Percentiles rank a stretch among this genome's conserved stretches.
Conservation (phyloP, 2,329 filamentous ascomycete species). For the Berkeleyomyces basicola region DNA sequence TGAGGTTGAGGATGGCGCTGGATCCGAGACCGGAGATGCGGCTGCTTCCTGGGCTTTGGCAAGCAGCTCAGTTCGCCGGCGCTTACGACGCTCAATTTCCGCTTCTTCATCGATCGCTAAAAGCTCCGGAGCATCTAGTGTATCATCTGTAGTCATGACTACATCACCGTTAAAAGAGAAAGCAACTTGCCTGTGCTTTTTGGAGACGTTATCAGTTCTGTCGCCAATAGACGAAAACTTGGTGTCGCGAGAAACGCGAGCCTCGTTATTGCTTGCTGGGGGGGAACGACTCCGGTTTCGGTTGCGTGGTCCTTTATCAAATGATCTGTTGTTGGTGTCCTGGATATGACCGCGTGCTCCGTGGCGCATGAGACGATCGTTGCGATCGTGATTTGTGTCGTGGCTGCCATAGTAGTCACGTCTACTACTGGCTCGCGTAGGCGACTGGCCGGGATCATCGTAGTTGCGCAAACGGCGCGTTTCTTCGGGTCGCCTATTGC, state of each 20-base stretch:
- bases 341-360: slow-evolving; percentile 35
- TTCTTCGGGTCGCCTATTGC: slow-evolving; percentile 23
- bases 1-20: slow-evolving; percentile 35
- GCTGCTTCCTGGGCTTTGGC: slow-evolving; percentile 64
- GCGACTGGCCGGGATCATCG: slow-evolving; percentile 38
- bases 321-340: slow-evolving; percentile 27
- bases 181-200: slow-evolving; percentile 10
- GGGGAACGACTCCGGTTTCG: slow-evolving; percentile 32
- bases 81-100: slow-evolving; percentile 70
- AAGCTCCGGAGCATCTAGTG: slow-evolving; percentile 22
- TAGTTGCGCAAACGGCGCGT: slow-evolving; percentile 42
- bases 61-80: slow-evolving; percentile 67
- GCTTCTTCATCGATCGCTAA: slow-evolving; percentile 63
- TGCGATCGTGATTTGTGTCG: slow-evolving; percentile 29
- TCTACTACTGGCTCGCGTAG: slow-evolving; percentile 22
- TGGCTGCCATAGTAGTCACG: slow-evolving; percentile 39
- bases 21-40: slow-evolving; percentile 43
- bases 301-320: slow-evolving; percentile 38
- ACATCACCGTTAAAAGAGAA: slow-evolving; percentile 8
- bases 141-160: slow-evolving; percentile 8
- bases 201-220: slow-evolving; percentile 33
- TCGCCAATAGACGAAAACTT: slow-evolving; percentile 1
- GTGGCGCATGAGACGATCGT: slow-evolving; percentile 26
- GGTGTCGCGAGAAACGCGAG: slow-evolving; percentile 25
- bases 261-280: slow-evolving; percentile 23